Evolutionary conservation across 768 basidiomycete species (phyloP).

Genomic region (Boletus barrowsii): DNA sequence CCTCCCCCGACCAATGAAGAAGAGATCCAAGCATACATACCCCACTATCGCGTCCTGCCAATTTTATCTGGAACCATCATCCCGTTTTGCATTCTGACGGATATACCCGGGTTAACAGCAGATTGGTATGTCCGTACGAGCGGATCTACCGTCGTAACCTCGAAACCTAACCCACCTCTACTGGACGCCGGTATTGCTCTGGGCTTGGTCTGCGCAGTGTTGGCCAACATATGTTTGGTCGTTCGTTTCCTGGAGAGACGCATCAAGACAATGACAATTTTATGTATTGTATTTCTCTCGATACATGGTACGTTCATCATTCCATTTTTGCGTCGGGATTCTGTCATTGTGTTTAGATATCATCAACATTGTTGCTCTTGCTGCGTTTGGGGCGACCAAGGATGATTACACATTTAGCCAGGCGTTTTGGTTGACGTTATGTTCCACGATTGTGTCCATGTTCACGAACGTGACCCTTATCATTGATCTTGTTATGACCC

Average conservation of each 20-base stretch:
- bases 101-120: slow-evolving; percentile 77
- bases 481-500: slow-evolving; percentile 54
- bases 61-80: slow-evolving; percentile 66
- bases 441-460: slow-evolving; percentile 65
- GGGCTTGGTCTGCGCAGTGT: slow-evolving; percentile 63
- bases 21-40: slow-evolving; percentile 37
- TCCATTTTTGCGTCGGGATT: neutral
- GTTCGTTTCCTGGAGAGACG: slow-evolving; percentile 69
- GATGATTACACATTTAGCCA: slow-evolving; percentile 71
- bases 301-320: slow-evolving; percentile 57
- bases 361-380: slow-evolving; percentile 62
- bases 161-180: slow-evolving; percentile 50
- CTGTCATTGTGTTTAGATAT: slow-evolving; percentile 43
- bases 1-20: slow-evolving; percentile 24
- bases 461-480: slow-evolving; percentile 68
- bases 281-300: slow-evolving; percentile 62
- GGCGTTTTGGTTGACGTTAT: slow-evolving; percentile 75
- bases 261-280: slow-evolving; percentile 58
- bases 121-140: slow-evolving; percentile 67
- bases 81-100: slow-evolving; percentile 77
- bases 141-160: slow-evolving; percentile 39
- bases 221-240: slow-evolving; percentile 68
- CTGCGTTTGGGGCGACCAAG: slow-evolving; percentile 56
- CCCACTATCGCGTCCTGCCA: slow-evolving; percentile 61
- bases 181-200: slow-evolving; percentile 60